Evolutionary conservation across 352 stramenopile genomes (phyloP).

Genomic region (Phytophthora uliginosa): DNA sequence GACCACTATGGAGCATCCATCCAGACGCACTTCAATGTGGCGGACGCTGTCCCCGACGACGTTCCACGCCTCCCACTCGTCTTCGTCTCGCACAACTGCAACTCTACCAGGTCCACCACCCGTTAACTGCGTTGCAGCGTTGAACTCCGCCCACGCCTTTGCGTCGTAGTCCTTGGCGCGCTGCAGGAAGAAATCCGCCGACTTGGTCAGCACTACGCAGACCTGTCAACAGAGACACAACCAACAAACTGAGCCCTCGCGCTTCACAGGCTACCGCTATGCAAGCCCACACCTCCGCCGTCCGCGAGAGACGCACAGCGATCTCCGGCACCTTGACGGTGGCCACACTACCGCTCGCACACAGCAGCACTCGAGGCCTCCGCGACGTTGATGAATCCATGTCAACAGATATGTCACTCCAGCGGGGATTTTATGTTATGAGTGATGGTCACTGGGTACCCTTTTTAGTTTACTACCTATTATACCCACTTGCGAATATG

Average conservation of each 20-base stretch:
- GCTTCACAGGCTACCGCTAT: neutral
- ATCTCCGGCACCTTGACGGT: conserved; percentile 91
- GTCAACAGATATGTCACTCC: conserved; percentile 19
- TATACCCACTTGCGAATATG: conserved; percentile 39
- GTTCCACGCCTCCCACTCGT: conserved; percentile 89
- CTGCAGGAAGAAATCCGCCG: conserved; percentile 86
- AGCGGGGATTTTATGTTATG: conserved; percentile 5
- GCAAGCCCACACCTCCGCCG: conserved; percentile 57
- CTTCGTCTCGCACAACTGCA: conserved; percentile 68
- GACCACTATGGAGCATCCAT: too few species aligned
- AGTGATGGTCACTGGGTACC: conserved; percentile 21
- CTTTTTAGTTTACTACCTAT: neutral
- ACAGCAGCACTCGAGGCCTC: conserved; percentile 74
- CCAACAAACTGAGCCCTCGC: neutral
- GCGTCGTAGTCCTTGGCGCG: conserved; percentile 82
- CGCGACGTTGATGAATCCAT: conserved; percentile 8
- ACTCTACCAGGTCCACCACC: conserved; percentile 26
- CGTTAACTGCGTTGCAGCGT: conserved; percentile 29
- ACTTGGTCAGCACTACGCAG: conserved; percentile 83
- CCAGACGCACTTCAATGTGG: conserved; percentile 84
- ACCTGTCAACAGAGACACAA: conserved; percentile 49
- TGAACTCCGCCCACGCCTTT: conserved; percentile 53
- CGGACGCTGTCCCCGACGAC: conserved; percentile 84
- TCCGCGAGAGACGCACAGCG: conserved; percentile 60
- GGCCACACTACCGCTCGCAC: conserved; percentile 88